Conservation (phyloP, 352 stramenopile species). For the Globisporangium abappressorium region DNA sequence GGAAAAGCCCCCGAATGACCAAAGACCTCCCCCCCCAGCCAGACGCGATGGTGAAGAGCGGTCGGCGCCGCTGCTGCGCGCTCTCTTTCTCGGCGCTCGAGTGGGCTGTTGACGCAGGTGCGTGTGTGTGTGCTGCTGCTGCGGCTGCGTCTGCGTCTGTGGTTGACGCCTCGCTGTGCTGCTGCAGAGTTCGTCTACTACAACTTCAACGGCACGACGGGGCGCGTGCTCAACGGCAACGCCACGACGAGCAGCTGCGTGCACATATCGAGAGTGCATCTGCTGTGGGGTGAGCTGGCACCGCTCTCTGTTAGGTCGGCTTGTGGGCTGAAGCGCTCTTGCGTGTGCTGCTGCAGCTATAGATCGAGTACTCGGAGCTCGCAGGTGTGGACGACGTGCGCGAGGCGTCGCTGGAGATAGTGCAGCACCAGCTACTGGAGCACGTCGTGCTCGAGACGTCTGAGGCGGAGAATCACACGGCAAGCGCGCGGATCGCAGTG, state of each 20-base stretch:
- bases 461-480: conserved; percentile 48
- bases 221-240: conserved; percentile 74
- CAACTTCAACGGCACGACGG: conserved; percentile 83
- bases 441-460: conserved; percentile 54
- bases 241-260: conserved; percentile 75
- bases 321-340: too few species aligned
- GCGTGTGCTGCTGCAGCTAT: background rate
- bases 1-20: too few species aligned
- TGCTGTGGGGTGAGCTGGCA: conserved; percentile 39
- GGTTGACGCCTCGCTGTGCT: too few species aligned
- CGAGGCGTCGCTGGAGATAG: conserved; percentile 54
- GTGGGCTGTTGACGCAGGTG: too few species aligned
- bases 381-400: conserved; percentile 41
- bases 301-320: too few species aligned
- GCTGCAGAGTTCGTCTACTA: conserved; percentile 86
- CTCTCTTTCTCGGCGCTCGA: too few species aligned
- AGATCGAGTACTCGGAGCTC: conserved; percentile 65
- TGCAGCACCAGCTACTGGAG: conserved; percentile 60
- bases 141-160: too few species aligned
- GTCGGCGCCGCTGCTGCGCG: too few species aligned
- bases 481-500: conserved; percentile 39
- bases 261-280: conserved; percentile 29
- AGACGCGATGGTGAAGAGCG: too few species aligned
- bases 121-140: too few species aligned
- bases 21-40: too few species aligned